phyloP scores from a whole-genome alignment of 2,329 filamentous ascomycete species.

The Alternaria viburni region DNA sequence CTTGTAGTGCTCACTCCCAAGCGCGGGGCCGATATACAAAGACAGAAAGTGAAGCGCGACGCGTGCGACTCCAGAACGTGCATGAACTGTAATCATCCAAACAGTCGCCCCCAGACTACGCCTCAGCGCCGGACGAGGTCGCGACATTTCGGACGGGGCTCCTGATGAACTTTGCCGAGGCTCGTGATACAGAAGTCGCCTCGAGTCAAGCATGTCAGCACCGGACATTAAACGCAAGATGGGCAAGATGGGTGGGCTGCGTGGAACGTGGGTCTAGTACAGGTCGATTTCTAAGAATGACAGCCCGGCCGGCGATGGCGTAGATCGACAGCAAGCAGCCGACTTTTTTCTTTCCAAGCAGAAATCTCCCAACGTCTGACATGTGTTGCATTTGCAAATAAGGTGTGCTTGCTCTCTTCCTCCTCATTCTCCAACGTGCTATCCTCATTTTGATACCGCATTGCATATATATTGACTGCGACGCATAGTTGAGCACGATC shows the following conservation, averaged over 20 bases:
- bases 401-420: background rate
- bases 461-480: background rate
- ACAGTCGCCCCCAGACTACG: slow-evolving; percentile 4
- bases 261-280: slow-evolving; percentile 25
- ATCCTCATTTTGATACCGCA: slow-evolving; percentile 12
- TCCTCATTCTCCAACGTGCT: background rate
- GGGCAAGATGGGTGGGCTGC: background rate
- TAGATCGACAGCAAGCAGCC: slow-evolving; percentile 16
- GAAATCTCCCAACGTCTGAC: slow-evolving; percentile 16
- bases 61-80: slow-evolving; percentile 23
- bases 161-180: slow-evolving; percentile 6
- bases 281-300: slow-evolving; percentile 31
- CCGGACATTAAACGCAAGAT: slow-evolving; percentile 1
- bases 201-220: slow-evolving; percentile 17
- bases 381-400: slow-evolving; percentile 8
- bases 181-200: slow-evolving; percentile 14
- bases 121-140: background rate
- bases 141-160: background rate
- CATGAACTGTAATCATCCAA: slow-evolving; percentile 22
- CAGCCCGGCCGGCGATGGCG: slow-evolving; percentile 27
- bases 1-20: background rate
- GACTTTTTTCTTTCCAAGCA: slow-evolving; percentile 17
- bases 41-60: slow-evolving; percentile 20
- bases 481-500: slow-evolving; percentile 14
- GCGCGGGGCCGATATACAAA: slow-evolving; percentile 7